These are phyloP conservation scores for Leccinum ochraceum DNA, from an alignment of 768 basidiomycete genomes.

Conservation along the genomic window DNA sequence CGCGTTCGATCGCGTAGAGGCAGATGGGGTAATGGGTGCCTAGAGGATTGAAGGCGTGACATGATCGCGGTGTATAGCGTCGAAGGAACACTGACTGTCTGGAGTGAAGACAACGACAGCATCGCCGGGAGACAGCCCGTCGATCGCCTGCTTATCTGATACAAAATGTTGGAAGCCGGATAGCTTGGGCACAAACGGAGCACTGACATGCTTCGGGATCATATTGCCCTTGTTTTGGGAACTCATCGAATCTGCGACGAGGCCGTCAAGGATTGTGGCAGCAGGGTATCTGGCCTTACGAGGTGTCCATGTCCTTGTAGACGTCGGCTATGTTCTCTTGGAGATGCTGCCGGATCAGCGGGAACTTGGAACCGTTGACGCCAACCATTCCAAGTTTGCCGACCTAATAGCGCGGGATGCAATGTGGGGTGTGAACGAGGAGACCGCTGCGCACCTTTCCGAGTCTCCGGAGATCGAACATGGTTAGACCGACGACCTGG, in stretches of 20 bases:
- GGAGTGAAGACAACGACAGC: conserved; percentile 95
- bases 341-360: conserved; percentile 80
- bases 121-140: conserved; percentile 74
- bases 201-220: conserved; percentile 82
- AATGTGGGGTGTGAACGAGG: conserved; percentile 12
- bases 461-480: conserved; percentile 84
- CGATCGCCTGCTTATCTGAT: conserved; percentile 83
- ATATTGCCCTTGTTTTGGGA: conserved; percentile 65
- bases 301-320: conserved; percentile 86
- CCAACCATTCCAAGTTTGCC: conserved; percentile 84
- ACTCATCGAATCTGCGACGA: conserved; percentile 66
- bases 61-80: background rate
- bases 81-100: conserved; percentile 56
- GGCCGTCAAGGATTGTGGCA: conserved; percentile 1
- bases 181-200: conserved; percentile 5
- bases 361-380: conserved; percentile 85
- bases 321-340: conserved; percentile 77
- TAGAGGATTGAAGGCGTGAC: conserved; percentile 29
- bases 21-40: conserved; percentile 86
- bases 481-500: conserved; percentile 85
- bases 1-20: conserved; percentile 80
- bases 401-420: conserved; percentile 42
- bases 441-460: conserved; percentile 58
- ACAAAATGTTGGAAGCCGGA: conserved; percentile 1
- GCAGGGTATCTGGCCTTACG: conserved; percentile 41